These are phyloP conservation scores for Stenocarpella maydis DNA, from an alignment of 2,329 filamentous ascomycete species.

Conservation along the genomic window DNA sequence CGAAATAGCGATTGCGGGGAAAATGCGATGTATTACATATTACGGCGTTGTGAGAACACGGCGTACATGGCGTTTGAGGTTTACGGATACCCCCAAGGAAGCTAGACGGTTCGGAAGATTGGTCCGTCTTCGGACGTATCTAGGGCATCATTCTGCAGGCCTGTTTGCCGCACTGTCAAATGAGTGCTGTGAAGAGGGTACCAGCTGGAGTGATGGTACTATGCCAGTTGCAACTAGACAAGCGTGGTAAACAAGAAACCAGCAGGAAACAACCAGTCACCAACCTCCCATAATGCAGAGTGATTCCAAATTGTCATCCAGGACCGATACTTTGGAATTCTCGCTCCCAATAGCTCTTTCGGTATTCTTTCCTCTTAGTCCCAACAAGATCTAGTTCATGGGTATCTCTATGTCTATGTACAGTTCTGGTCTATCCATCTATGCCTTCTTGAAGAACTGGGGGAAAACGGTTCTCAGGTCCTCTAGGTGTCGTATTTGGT, in stretches of 20 bases:
- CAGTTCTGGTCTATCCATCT: neutral
- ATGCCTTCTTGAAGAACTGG: conserved; percentile 76
- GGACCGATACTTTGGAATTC: neutral
- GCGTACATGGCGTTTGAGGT: neutral
- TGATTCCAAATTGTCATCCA: neutral
- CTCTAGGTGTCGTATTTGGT: conserved; percentile 78
- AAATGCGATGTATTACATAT: too few species aligned
- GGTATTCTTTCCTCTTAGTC: neutral
- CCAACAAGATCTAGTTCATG: neutral
- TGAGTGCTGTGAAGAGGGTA: too few species aligned
- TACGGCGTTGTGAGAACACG: neutral
- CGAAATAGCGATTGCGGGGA: too few species aligned
- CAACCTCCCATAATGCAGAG: neutral
- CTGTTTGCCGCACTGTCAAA: too few species aligned
- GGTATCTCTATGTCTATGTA: conserved; percentile 14
- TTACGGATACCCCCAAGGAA: conserved; percentile 24
- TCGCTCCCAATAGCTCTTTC: neutral
- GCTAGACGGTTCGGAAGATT: neutral
- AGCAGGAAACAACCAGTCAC: neutral
- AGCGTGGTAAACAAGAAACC: neutral
- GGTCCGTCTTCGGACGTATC: neutral
- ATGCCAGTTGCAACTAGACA: neutral
- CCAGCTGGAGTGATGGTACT: neutral
- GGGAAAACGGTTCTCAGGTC: conserved; percentile 82
- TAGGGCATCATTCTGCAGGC: neutral